Evolutionary conservation across 1,284 basidiomycete species (phyloP).

Genomic region (Schizophyllum commune): DNA sequence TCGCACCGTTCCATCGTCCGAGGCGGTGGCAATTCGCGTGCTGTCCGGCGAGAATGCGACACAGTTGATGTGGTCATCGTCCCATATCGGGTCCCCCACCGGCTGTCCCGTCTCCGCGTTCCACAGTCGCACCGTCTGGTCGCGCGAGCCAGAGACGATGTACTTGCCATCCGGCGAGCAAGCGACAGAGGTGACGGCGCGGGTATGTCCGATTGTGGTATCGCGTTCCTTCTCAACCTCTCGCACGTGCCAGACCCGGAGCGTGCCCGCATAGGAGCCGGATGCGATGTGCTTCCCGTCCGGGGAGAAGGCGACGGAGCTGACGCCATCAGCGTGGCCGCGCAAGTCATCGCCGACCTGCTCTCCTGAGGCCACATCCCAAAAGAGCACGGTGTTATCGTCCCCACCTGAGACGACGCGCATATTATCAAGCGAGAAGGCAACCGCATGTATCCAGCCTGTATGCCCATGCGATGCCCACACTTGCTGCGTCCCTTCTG

Average conservation of each 20-base stretch:
- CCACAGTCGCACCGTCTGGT: constrained; percentile 1
- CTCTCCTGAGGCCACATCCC: background rate
- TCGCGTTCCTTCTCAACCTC: background rate
- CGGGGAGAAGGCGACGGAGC: constrained; percentile 10
- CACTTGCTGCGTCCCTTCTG: background rate
- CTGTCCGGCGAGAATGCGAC: constrained; percentile 11
- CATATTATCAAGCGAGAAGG: constrained; percentile 6
- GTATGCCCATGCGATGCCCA: background rate
- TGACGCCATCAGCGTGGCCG: background rate
- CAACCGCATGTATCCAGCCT: background rate
- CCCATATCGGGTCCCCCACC: constrained; percentile 1
- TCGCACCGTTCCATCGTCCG: background rate
- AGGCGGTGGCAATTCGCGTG: constrained; percentile 2
- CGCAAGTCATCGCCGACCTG: background rate
- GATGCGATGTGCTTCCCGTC: constrained; percentile 5
- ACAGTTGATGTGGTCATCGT: background rate
- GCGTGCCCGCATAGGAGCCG: constrained; percentile 4
- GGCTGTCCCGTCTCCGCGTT: background rate
- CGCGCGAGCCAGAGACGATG: constrained; percentile 19
- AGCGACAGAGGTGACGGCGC: constrained; percentile 23
- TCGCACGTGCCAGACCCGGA: constrained; percentile 6
- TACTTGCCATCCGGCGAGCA: constrained; percentile 53
- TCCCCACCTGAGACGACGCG: constrained; percentile 6
- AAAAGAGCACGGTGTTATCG: constrained; percentile 1
- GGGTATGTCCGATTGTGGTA: background rate